Percentiles rank a stretch among this genome's conserved stretches.
Conservation (phyloP, 2,329 filamentous ascomycete species). For the Alternaria triticina region DNA sequence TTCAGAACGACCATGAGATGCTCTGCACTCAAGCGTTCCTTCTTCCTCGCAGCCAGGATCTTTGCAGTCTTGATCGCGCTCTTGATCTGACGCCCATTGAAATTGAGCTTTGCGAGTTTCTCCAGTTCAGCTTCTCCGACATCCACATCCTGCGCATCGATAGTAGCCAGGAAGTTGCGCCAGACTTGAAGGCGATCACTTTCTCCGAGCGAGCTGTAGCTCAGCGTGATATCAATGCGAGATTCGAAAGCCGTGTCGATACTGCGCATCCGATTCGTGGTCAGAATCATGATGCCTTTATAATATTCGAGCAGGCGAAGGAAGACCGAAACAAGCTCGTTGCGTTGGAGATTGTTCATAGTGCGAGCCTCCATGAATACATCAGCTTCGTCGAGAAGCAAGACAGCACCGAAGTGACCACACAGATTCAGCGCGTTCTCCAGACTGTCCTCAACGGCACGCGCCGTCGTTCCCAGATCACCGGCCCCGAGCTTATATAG, state of each 20-base stretch:
- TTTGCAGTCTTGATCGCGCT: conserved; percentile 12
- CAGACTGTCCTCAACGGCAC: conserved; percentile 19
- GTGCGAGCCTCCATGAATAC: conserved; percentile 62
- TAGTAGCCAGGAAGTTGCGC: conserved; percentile 10
- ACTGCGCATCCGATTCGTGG: conserved; percentile 49
- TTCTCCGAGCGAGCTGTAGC: conserved; percentile 47
- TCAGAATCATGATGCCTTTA: conserved; percentile 53
- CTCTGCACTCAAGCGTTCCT: conserved; percentile 8
- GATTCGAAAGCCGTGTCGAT: conserved; percentile 51
- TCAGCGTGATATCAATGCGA: conserved; percentile 19
- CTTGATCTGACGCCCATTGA: conserved; percentile 14
- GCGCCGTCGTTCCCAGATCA: conserved; percentile 17
- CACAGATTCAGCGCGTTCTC: conserved; percentile 13
- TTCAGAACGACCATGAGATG: conserved; percentile 14
- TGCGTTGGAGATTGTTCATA: conserved; percentile 22
- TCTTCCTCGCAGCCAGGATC: conserved; percentile 16
- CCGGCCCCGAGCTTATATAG: conserved; percentile 12
- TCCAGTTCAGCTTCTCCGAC: conserved; percentile 1
- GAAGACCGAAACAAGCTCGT: conserved; percentile 31
- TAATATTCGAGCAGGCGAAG: conserved; percentile 53
- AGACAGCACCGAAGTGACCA: not conserved
- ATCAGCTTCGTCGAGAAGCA: conserved; percentile 41
- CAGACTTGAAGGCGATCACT: conserved; percentile 34
- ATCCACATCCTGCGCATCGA: conserved; percentile 6
- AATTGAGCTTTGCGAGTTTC: not conserved